These are phyloP conservation scores for Penicillium glabrum DNA, from an alignment of 2,329 filamentous ascomycete species.

Conservation along the genomic window DNA sequence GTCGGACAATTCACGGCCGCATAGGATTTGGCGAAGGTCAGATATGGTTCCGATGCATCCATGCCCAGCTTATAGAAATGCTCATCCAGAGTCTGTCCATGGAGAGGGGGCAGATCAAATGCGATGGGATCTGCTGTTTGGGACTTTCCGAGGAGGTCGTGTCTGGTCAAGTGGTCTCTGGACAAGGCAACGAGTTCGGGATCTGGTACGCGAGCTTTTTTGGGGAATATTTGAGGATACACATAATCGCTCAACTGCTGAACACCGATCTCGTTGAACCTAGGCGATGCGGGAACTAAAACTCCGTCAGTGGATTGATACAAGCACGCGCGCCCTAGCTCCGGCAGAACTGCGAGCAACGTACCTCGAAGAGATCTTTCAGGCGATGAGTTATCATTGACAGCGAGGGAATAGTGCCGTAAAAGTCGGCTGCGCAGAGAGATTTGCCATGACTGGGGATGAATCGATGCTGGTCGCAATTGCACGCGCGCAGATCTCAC, in stretches of 20 bases:
- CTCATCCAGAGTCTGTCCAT: constrained; percentile 81
- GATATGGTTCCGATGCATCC: constrained; percentile 82
- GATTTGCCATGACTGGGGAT: constrained; percentile 12
- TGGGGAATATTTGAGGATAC: constrained; percentile 77
- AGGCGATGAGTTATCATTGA: constrained; percentile 1
- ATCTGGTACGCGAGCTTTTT: constrained; percentile 54
- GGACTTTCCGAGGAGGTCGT: constrained; percentile 88
- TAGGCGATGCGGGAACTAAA: constrained; percentile 52
- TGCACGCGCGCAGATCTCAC: constrained; percentile 24
- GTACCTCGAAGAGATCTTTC: constrained; percentile 31
- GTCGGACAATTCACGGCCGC: constrained; percentile 59
- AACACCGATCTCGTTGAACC: constrained; percentile 90
- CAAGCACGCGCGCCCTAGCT: neutral
- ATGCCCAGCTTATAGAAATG: constrained; percentile 88
- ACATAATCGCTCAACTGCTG: constrained; percentile 88
- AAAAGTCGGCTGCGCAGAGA: constrained; percentile 9
- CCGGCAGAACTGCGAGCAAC: neutral
- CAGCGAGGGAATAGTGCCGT: constrained; percentile 13
- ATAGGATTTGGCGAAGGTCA: constrained; percentile 73
- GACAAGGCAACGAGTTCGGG: constrained; percentile 76
- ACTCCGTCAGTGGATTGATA: neutral
- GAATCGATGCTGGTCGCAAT: constrained; percentile 22
- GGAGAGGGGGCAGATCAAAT: constrained; percentile 79
- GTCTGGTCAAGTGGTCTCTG: constrained; percentile 75
- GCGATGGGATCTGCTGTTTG: constrained; percentile 77